These are phyloP conservation scores for Epipyxis sp. DNA, from an alignment of 108 stramenopile species.

Conservation along the genomic window DNA sequence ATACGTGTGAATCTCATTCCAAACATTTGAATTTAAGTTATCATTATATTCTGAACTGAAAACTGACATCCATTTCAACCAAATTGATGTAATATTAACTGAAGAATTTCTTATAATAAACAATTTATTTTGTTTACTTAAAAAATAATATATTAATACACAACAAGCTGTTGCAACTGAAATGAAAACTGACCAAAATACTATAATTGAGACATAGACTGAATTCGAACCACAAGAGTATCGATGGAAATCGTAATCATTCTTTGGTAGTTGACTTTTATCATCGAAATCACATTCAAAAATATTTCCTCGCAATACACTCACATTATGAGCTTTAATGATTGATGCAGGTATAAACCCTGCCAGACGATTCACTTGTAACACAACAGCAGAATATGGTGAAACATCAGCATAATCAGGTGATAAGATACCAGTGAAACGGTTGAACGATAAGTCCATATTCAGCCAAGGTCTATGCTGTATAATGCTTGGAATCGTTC, in stretches of 20 bases:
- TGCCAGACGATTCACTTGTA: neutral
- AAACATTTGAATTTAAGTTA: no score
- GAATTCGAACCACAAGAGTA: no score
- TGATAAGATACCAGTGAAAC: neutral
- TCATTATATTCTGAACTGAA: no score
- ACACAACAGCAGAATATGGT: neutral
- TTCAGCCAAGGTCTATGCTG: neutral
- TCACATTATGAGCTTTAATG: neutral
- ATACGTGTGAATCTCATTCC: no score
- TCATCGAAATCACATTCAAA: neutral
- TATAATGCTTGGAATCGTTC: neutral
- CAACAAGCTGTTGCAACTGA: no score
- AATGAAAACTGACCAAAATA: no score
- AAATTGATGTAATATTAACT: no score
- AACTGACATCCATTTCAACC: no score
- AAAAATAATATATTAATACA: no score
- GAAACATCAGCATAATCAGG: neutral
- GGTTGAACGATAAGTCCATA: constrained; percentile 1
- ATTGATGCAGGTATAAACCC: neutral
- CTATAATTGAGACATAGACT: no score
- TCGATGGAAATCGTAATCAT: neutral
- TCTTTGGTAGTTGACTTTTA: neutral
- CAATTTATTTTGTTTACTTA: no score
- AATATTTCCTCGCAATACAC: neutral
- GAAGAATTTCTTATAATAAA: no score